Evolutionary conservation across 805 yeast genomes (phyloP).

Genomic region (Candida schatavii): DNA sequence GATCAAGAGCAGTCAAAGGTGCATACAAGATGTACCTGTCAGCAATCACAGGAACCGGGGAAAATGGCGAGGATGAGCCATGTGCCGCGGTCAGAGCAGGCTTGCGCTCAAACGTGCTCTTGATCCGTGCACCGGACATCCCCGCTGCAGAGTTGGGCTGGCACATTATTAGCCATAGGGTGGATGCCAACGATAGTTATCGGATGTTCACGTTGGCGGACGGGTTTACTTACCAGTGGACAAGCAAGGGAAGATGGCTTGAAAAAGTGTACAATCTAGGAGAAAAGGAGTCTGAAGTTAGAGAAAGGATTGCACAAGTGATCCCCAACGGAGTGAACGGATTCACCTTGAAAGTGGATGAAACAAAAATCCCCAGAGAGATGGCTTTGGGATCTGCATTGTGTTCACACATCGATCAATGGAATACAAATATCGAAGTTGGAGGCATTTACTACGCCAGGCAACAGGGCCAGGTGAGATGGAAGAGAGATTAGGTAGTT

Average conservation of each 20-base stretch:
- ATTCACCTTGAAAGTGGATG: constrained; percentile 55
- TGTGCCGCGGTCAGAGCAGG: constrained; percentile 61
- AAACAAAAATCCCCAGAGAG: constrained; percentile 52
- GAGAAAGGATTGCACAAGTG: constrained; percentile 62
- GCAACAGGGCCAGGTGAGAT: constrained; percentile 47
- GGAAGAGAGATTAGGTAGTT: constrained; percentile 48
- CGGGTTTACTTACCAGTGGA: constrained; percentile 65
- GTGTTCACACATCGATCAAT: constrained; percentile 61
- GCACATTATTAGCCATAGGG: constrained; percentile 58
- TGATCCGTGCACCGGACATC: constrained; percentile 48
- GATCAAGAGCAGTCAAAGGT: constrained; percentile 68
- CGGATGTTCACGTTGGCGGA: constrained; percentile 59
- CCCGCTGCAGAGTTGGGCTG: constrained; percentile 60
- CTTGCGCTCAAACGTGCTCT: constrained; percentile 53
- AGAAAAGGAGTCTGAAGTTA: constrained; percentile 60
- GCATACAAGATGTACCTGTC: constrained; percentile 56
- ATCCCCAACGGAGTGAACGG: constrained; percentile 52
- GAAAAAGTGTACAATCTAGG: constrained; percentile 59
- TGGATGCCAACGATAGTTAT: constrained; percentile 60
- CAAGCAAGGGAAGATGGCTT: constrained; percentile 53
- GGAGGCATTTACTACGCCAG: constrained; percentile 65
- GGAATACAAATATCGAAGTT: constrained; percentile 59
- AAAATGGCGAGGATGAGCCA: constrained; percentile 52
- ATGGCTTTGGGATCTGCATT: constrained; percentile 59
- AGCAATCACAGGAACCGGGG: constrained; percentile 40